Evolutionary conservation across 129 eudicot species (phyloP).

Genomic region (Artemisia argyi): DNA sequence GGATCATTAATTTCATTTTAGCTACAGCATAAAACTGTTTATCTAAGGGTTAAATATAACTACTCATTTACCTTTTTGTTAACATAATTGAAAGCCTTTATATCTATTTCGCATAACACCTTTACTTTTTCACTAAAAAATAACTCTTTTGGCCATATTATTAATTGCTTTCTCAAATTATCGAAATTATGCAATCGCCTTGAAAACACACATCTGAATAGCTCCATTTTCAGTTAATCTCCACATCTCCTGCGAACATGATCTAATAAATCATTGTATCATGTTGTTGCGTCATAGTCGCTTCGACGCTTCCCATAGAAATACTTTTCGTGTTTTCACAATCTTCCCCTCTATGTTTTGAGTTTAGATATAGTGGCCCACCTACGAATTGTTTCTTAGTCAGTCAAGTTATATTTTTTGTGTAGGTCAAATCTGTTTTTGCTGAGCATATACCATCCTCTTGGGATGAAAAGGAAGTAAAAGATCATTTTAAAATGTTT

Average conservation of each 20-base stretch:
- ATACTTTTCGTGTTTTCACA: not conserved
- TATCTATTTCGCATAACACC: not conserved
- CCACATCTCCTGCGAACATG: not conserved
- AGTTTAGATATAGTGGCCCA: not conserved
- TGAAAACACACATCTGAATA: conserved; percentile 10
- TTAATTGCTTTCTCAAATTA: no score
- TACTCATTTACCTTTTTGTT: conserved; percentile 6
- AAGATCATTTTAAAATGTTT: conserved; percentile 45
- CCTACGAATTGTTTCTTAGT: conserved; percentile 8
- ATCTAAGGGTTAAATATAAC: not conserved
- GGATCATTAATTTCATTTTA: not conserved
- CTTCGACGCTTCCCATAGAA: not conserved
- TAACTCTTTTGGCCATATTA: no score
- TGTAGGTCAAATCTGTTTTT: conserved; percentile 64
- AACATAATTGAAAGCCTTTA: not conserved
- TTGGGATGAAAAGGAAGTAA: conserved; percentile 73
- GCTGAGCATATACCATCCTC: conserved; percentile 65
- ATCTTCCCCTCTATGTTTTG: not conserved
- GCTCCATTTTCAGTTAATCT: not conserved
- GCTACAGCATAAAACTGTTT: conserved; percentile 1
- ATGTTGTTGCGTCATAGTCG: not conserved
- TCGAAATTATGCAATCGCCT: no score
- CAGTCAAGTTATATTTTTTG: conserved; percentile 10
- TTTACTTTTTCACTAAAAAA: no score
- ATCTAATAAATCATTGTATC: not conserved